phyloP scores from a whole-genome alignment of 208 protist genomes.

The Trypanosoma caninum region DNA sequence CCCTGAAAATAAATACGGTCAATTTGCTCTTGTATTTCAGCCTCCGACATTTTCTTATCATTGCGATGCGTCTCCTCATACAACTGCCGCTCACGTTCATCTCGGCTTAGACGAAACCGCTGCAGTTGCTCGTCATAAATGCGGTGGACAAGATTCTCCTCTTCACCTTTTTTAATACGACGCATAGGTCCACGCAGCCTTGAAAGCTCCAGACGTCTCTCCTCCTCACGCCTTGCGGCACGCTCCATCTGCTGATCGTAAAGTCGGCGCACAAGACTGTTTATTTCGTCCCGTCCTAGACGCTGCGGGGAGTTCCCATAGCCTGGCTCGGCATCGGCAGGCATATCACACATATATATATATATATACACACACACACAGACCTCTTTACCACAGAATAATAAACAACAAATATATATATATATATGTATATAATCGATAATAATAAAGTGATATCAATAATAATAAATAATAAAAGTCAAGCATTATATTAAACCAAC shows the following conservation, averaged over 20 bases:
- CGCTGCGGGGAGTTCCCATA: slow-evolving; percentile 16
- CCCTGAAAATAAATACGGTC: slow-evolving; percentile 81
- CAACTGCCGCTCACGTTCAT: slow-evolving; percentile 50
- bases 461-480: slow-evolving; percentile 14
- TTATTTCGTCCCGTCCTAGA: slow-evolving; percentile 45
- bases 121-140: slow-evolving; percentile 83
- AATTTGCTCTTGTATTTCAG: slow-evolving; percentile 73
- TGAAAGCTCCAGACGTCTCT: slow-evolving; percentile 48
- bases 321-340: slow-evolving; percentile 16
- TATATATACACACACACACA: neutral
- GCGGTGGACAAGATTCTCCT: slow-evolving; percentile 54
- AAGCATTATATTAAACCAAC: slow-evolving; percentile 5
- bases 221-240: slow-evolving; percentile 54
- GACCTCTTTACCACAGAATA: too few species aligned
- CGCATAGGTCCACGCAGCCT: slow-evolving; percentile 9
- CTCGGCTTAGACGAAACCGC: slow-evolving; percentile 49
- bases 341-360: neutral
- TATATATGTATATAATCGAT: neutral
- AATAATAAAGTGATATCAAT: neutral
- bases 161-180: slow-evolving; percentile 48
- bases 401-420: neutral
- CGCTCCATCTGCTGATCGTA: slow-evolving; percentile 80
- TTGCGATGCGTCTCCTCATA: slow-evolving; percentile 56
- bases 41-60: slow-evolving; percentile 58
- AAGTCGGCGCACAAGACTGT: slow-evolving; percentile 69